Evolutionary conservation across 371 early-diverging fungal species (phyloP), one percentile per base, ranked within the genome.

Genomic region (Catenaria anguillulae): DNA sequence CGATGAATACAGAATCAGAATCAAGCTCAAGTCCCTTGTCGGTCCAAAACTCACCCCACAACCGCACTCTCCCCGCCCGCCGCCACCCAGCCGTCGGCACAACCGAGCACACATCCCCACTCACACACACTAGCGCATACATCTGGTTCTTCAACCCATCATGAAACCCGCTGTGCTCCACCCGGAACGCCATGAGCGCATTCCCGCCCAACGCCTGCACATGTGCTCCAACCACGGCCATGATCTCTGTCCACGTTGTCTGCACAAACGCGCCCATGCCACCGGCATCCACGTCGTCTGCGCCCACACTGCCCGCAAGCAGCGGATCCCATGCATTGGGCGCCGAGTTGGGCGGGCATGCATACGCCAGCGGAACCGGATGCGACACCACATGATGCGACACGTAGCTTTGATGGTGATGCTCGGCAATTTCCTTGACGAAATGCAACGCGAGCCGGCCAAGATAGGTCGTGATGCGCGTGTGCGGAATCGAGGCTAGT

Each of bases 391-490:
- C 81, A 23, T 43, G 45, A 23, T 43, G 45, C 56, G 75, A 75
- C 31, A 71, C 55, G 55, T 81, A 71, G 37, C 17, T 17, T 5
- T 5, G 10, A 17, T 40, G 40, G 40, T 40, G 40, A 5, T 74
- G 75, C 29, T 29, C 52, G 12, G 52, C 6, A 2, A 77, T 70
- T 63, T 88, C 88, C 55, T 86, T 84, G 43, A 88, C 80, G 67
- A 88, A 88, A 63, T 88, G 88, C 29, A 87, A 71, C 0, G 83
- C 81, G 0, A 88, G 63, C 19, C 81, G 76, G 33, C 88, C 88
- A 34, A 86, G 67, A 55, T 79, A 73, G 23, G 73, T 71, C 8
- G 69, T 71, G 31, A 78, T 70, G 3, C 62, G 63, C 21, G 72
- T 63, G 33, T 73, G 69, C 4, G 85, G 88, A 46, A 88, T 64